phyloP scores from a whole-genome alignment of 441 rosid species.

The Bocquillonia castaneifolia region DNA sequence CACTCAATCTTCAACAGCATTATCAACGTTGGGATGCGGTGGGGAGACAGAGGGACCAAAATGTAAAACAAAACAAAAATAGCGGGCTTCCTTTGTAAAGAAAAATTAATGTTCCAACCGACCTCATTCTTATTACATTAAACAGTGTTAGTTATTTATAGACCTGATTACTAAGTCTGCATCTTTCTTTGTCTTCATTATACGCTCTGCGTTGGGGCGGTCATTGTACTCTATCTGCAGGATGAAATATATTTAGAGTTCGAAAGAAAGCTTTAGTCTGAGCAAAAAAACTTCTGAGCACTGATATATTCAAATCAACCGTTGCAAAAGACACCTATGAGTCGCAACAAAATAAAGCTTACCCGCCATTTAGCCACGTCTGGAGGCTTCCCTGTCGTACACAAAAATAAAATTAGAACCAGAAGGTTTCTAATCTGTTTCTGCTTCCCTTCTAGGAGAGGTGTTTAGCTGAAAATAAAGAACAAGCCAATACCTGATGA shows the following conservation, averaged over 20 bases:
- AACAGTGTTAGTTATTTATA: constrained; percentile 33
- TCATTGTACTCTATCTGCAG: constrained; percentile 77
- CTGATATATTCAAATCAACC: neutral
- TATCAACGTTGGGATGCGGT: too few species aligned
- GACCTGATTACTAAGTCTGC: constrained; percentile 78
- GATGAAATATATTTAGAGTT: too few species aligned
- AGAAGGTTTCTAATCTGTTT: neutral
- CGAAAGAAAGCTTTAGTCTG: too few species aligned
- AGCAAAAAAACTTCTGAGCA: neutral
- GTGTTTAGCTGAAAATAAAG: constrained; percentile 1
- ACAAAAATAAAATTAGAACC: neutral
- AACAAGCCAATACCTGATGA: constrained; percentile 48
- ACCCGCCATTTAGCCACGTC: constrained; percentile 86
- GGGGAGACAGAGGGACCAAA: too few species aligned
- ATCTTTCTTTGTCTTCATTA: constrained; percentile 58
- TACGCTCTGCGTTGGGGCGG: constrained; percentile 74
- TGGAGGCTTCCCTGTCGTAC: constrained; percentile 54
- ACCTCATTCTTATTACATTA: constrained; percentile 5
- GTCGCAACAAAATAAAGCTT: constrained; percentile 18
- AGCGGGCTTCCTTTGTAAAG: too few species aligned
- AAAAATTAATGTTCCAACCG: too few species aligned
- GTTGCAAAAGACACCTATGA: neutral
- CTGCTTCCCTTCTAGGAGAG: neutral
- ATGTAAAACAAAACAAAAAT: too few species aligned
- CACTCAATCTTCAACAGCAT: too few species aligned